Evolutionary conservation across 2,329 filamentous ascomycete genomes (phyloP).

Genomic region (Alternaria sp.): DNA sequence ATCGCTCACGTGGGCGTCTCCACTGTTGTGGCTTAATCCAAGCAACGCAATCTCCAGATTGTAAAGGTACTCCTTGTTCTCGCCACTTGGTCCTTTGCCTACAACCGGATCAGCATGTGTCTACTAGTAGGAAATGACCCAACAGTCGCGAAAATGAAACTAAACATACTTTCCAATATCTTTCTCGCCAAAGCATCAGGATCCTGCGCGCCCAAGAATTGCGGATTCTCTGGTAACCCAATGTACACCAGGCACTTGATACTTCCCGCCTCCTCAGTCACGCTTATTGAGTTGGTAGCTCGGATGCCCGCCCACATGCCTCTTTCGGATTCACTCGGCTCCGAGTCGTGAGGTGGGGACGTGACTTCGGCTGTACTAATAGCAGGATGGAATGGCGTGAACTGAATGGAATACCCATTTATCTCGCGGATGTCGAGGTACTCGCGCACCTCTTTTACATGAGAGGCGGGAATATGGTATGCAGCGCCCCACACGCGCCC

Average conservation of each 20-base stretch:
- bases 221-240: constrained; percentile 89
- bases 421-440: constrained; percentile 98
- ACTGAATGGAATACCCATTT: constrained; percentile 95
- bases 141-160: not conserved
- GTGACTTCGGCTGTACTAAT: constrained; percentile 36
- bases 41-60: constrained; percentile 78
- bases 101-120: not conserved
- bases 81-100: constrained; percentile 77
- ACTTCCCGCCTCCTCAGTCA: constrained; percentile 1
- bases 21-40: constrained; percentile 76
- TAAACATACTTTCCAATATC: constrained; percentile 71
- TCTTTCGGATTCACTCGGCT: not conserved
- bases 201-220: constrained; percentile 87
- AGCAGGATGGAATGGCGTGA: constrained; percentile 81
- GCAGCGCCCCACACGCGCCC: constrained; percentile 86
- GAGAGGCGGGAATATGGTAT: constrained; percentile 78
- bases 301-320: constrained; percentile 33
- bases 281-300: constrained; percentile 46
- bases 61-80: constrained; percentile 89
- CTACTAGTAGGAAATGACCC: not conserved
- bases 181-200: constrained; percentile 80
- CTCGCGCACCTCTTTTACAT: constrained; percentile 81
- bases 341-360: not conserved
- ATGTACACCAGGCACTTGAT: constrained; percentile 81
- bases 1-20: constrained; percentile 85